phyloP scores from a whole-genome alignment of 768 basidiomycete species.

The Mycena floridula region DNA sequence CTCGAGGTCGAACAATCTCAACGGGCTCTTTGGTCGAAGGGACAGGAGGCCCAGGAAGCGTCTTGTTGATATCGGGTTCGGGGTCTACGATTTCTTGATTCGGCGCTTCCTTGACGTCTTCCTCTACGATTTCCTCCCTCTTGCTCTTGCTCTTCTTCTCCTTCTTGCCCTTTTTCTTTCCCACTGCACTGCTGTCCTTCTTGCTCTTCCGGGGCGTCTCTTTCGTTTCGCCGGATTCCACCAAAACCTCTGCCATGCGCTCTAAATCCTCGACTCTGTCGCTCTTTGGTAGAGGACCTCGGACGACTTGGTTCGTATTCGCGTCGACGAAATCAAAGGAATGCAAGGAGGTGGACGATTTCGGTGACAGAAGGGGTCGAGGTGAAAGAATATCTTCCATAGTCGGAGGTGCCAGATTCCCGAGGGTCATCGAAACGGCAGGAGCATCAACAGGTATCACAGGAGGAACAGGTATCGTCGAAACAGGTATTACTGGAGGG shows the following conservation, averaged over 20 bases:
- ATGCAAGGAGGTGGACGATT: slow-evolving; percentile 38
- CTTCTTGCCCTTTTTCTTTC: not conserved
- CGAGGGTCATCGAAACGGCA: slow-evolving; percentile 5
- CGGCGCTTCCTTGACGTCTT: slow-evolving; percentile 13
- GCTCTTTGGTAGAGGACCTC: slow-evolving; percentile 40
- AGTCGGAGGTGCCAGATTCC: slow-evolving; percentile 15
- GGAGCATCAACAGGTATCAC: slow-evolving; percentile 4
- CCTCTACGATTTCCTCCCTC: slow-evolving; percentile 47
- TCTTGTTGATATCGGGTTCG: not conserved
- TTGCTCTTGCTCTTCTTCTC: slow-evolving; percentile 33
- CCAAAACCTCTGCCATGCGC: slow-evolving; percentile 62
- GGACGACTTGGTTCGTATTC: slow-evolving; percentile 25
- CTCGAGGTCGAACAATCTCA: slow-evolving; percentile 2
- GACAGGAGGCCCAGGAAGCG: not conserved
- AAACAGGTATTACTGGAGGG: too few relatives aligned
- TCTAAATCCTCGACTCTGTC: slow-evolving; percentile 67
- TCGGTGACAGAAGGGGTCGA: slow-evolving; percentile 63
- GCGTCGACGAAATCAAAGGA: too few relatives aligned
- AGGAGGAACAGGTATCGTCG: slow-evolving; percentile 17
- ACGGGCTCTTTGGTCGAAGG: not conserved
- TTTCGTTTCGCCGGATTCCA: slow-evolving; percentile 30
- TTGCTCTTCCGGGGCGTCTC: slow-evolving; percentile 14
- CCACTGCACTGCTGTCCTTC: slow-evolving; percentile 12
- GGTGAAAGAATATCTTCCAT: slow-evolving; percentile 51
- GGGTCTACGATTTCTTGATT: too few relatives aligned